Evolutionary conservation across 768 basidiomycete genomes (phyloP), one percentile per base, ranked within the genome.

Genomic region (Tulasnella sp.): DNA sequence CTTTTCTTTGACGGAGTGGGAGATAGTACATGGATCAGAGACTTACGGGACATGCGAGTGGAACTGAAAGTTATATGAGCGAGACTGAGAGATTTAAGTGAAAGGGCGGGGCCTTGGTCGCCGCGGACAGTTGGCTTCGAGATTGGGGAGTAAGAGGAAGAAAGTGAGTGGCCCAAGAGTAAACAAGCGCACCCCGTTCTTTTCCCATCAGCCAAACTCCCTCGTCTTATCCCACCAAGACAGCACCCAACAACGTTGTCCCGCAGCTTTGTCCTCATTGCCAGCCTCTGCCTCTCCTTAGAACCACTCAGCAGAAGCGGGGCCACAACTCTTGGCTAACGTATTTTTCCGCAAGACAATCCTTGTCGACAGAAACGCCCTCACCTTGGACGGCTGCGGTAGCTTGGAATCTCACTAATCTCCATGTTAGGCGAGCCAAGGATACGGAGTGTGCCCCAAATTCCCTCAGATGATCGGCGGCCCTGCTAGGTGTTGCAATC

Each of bases 381-480:
- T 67, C 61, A 32, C 3, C 61, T 67, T 67, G 61, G 26, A 16
- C 61, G n/a, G 15, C 61, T 67, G 61, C 61, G n/a, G 61, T 26
- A 4, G 32, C 61, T 67, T 35, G 26, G 26, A 35, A 10, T 35
- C 29, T 29, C 61, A 26, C 16, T 15, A 61, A 16, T 29, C 32
- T 5, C 26, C 29, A 16, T 5, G 7, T 26, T 11, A n/a, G 61
- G 61, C 61, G 61, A 67, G 61, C 61, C 61, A 67, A 67, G 61
- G 32, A 26, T 35, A 6, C 32, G 61, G 61, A 35, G 61, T 35
- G n/a, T 35, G 5, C 61, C 5, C 2, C 9, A 29, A 29, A 67
- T 67, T 67, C 61, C 61, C 29, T 67, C 61, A 67, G 61, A 67
- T 67, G 61, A 67, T 67, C 61, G 61, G 61, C 61, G 61, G 61